Conservation (phyloP, 23 red algal genomes). For the Gracilaria domingensis region DNA sequence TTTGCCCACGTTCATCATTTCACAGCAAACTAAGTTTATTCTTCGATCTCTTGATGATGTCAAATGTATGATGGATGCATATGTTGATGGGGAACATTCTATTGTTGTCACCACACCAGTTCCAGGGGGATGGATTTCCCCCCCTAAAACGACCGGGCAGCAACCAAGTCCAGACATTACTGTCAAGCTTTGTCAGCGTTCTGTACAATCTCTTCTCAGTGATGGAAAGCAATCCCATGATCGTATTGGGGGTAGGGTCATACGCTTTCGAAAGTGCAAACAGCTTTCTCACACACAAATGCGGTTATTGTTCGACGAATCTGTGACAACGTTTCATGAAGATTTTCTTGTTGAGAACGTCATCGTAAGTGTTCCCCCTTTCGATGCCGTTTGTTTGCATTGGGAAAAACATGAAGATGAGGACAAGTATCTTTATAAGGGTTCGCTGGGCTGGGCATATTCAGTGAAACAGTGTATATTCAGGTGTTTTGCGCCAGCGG, state of each 20-base stretch:
- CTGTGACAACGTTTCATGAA: slow-evolving; percentile 61
- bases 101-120: slow-evolving; percentile 35
- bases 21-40: slow-evolving; percentile 18
- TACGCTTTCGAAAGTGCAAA: slow-evolving; percentile 29
- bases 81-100: slow-evolving; percentile 43
- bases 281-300: slow-evolving; percentile 17
- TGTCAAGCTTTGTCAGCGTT: slow-evolving; percentile 15
- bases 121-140: slow-evolving; percentile 38
- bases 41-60: slow-evolving; percentile 35
- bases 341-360: slow-evolving; percentile 87
- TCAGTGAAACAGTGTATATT: slow-evolving; percentile 40
- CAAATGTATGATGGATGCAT: slow-evolving; percentile 41
- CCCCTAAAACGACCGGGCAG: neutral
- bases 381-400: slow-evolving; percentile 31
- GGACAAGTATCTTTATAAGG: slow-evolving; percentile 83
- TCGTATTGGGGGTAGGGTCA: slow-evolving; percentile 8
- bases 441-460: slow-evolving; percentile 80
- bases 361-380: slow-evolving; percentile 35
- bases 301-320: slow-evolving; percentile 18
- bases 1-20: slow-evolving; percentile 38
- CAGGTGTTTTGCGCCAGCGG: slow-evolving; percentile 83
- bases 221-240: neutral
- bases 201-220: neutral
- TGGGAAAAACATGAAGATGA: slow-evolving; percentile 72
- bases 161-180: neutral